Percentiles rank a stretch among this genome's conserved stretches.
phyloP scores from a whole-genome alignment of 2,329 filamentous ascomycete genomes.

The Aspergillus intermedius region DNA sequence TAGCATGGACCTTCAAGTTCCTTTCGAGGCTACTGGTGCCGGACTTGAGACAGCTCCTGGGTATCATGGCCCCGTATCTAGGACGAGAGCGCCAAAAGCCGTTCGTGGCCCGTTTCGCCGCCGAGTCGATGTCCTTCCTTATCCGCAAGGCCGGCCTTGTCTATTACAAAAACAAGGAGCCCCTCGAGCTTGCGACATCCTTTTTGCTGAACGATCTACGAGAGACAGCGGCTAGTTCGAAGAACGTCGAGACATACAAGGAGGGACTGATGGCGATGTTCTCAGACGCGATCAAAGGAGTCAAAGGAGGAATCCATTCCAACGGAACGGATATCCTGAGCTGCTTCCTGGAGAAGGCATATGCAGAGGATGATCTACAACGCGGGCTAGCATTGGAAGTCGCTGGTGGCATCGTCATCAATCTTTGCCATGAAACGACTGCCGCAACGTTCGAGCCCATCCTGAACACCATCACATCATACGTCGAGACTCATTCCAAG shows the following conservation, averaged over 20 bases:
- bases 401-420: conserved; percentile 69
- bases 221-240: conserved; percentile 24
- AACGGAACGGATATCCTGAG: conserved; percentile 49
- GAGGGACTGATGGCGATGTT: conserved; percentile 90
- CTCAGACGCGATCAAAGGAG: conserved; percentile 66
- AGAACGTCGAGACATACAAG: conserved; percentile 56
- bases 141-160: conserved; percentile 78
- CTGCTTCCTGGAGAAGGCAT: conserved; percentile 41
- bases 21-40: conserved; percentile 79
- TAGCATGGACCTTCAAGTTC: conserved; percentile 97
- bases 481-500: conserved; percentile 28
- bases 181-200: conserved; percentile 63
- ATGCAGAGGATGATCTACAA: conserved; percentile 22
- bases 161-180: conserved; percentile 63
- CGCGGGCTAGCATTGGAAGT: conserved; percentile 50
- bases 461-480: conserved; percentile 55
- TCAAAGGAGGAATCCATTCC: conserved; percentile 54
- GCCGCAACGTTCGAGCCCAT: conserved; percentile 66
- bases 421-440: conserved; percentile 74
- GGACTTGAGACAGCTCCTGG: conserved; percentile 76
- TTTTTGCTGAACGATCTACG: conserved; percentile 65
- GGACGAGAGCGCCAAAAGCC: conserved; percentile 75
- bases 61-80: conserved; percentile 75
- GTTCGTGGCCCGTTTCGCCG: conserved; percentile 85
- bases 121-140: conserved; percentile 90